Evolutionary conservation across 164 flowering plant species (phyloP).

Genomic region (Piper betle): DNA sequence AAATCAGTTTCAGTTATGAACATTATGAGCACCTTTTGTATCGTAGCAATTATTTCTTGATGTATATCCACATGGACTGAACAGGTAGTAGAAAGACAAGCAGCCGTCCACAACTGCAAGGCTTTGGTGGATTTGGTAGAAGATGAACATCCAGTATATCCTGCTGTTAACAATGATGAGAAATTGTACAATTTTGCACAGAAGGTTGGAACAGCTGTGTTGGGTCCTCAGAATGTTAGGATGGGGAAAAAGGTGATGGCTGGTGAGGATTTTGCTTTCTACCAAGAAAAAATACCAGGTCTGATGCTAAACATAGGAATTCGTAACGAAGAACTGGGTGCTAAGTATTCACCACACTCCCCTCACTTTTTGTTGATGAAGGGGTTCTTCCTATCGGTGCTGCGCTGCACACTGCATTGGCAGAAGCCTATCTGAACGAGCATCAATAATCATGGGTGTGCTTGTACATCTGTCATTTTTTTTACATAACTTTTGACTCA

Average conservation of each 20-base stretch:
- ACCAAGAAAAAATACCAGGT: constrained; percentile 63
- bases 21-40: too few species aligned
- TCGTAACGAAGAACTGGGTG: constrained; percentile 49
- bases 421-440: constrained; percentile 49
- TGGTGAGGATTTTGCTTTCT: constrained; percentile 85
- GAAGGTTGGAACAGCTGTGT: constrained; percentile 35
- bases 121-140: constrained; percentile 33
- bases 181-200: constrained; percentile 33
- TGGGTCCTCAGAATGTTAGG: constrained; percentile 48
- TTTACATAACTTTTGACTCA: too few species aligned
- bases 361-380: constrained; percentile 79
- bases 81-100: constrained; percentile 64
- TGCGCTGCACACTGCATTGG: constrained; percentile 55
- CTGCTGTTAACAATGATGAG: constrained; percentile 56
- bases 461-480: too few species aligned
- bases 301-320: constrained; percentile 56
- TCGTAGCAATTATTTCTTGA: not conserved
- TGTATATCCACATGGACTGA: not conserved
- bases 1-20: too few species aligned
- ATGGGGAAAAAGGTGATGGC: constrained; percentile 49
- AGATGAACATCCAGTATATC: constrained; percentile 36
- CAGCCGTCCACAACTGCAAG: constrained; percentile 53
- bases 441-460: constrained; percentile 12
- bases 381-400: constrained; percentile 81
- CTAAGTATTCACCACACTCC: constrained; percentile 59